phyloP scores from a whole-genome alignment of 192 early-diverging fungal genomes.

The Coemansia sp. region DNA sequence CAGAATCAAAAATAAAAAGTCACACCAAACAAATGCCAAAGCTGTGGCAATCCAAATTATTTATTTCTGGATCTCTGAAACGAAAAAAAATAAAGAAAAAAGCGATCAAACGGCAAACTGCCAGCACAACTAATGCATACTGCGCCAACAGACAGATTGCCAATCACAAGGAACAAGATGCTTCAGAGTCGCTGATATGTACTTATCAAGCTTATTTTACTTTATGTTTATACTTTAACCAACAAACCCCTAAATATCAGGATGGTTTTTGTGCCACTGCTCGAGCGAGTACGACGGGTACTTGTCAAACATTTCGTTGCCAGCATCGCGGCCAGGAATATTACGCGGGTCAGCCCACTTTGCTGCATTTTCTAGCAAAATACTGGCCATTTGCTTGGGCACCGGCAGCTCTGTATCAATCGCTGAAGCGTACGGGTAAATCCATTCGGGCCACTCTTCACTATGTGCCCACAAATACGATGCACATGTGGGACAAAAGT shows the following conservation, averaged over 20 bases:
- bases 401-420: conserved; percentile 61
- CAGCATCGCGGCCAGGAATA: conserved; percentile 1
- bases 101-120: neutral
- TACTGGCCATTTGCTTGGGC: conserved; percentile 31
- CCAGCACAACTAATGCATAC: neutral
- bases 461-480: conserved; percentile 54
- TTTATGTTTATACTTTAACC: too few species aligned
- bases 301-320: conserved; percentile 48
- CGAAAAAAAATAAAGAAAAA: neutral
- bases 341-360: conserved; percentile 54
- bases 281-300: conserved; percentile 59
- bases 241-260: conserved; percentile 4
- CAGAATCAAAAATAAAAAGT: too few species aligned
- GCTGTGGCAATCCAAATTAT: neutral
- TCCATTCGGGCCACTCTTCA: conserved; percentile 26
- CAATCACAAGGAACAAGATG: too few species aligned
- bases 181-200: too few species aligned
- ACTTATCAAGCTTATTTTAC: conserved; percentile 8
- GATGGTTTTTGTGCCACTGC: conserved; percentile 60
- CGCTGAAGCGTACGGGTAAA: conserved; percentile 57
- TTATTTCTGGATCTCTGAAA: neutral
- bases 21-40: neutral
- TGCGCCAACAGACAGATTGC: neutral
- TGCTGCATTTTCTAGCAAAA: conserved; percentile 52
- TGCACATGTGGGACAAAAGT: conserved; percentile 62